A percentile compares a stretch with the other conserved stretches of the same genome.
Evolutionary conservation across 257 asterid genomes (phyloP).

Genomic region (Solanum appendiculatum): DNA sequence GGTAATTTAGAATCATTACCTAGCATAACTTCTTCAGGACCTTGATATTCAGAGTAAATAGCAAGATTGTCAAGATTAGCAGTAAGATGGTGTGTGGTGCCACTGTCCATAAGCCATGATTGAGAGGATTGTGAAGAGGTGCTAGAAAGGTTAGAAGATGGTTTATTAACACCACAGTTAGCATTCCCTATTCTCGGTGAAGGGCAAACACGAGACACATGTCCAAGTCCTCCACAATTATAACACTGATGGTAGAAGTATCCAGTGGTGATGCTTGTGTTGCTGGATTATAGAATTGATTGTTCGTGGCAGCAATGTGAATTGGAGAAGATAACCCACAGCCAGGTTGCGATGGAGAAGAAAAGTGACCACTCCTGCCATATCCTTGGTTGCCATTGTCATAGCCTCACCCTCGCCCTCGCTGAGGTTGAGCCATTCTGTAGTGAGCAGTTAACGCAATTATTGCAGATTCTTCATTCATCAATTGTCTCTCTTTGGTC

Average conservation of each 20-base stretch:
- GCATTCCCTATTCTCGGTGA: not conserved
- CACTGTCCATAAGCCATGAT: not conserved
- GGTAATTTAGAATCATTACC: not conserved
- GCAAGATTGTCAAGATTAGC: not conserved
- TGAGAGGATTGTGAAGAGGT: not conserved
- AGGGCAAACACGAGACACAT: not conserved
- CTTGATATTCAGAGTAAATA: not conserved
- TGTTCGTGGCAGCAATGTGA: not conserved
- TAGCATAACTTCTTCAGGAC: not conserved
- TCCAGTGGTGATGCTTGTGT: not conserved
- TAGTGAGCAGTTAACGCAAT: not conserved
- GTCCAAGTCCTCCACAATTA: not conserved
- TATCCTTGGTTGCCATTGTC: not conserved
- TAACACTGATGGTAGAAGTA: not conserved
- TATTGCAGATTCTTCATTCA: not conserved
- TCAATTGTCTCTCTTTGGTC: not conserved
- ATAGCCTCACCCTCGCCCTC: not conserved
- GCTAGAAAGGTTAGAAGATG: not conserved
- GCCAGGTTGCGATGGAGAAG: not conserved
- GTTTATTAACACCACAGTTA: not conserved
- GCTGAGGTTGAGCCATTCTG: not conserved
- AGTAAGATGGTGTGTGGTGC: not conserved
- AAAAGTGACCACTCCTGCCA: not conserved
- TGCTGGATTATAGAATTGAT: not conserved
- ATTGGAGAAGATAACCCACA: not conserved